Evolutionary conservation across 202 grass and related monocot genomes (phyloP), one percentile per base, ranked within the genome.

Genomic region (Musa balbisiana): DNA sequence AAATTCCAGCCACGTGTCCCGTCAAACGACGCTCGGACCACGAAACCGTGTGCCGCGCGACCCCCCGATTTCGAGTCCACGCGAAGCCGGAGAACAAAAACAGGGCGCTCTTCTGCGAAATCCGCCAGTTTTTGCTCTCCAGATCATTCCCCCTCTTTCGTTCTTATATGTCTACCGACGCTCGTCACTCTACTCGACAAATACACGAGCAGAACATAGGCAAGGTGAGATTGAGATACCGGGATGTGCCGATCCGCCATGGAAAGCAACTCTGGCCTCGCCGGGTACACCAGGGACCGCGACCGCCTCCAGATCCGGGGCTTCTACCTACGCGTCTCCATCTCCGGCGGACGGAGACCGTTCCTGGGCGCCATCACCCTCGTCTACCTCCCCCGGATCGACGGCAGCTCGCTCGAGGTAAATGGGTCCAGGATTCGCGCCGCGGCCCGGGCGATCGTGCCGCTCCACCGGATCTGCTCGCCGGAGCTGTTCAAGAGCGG

Each of bases 271-370:
- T 43, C 14, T 80, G 64, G 62, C 81, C 17, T 53, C 56, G 59
- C 8, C 74, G 24, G 53, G 19, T 66, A 43, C 3, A 14, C 10
- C 3, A 3, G 29, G 13, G 22, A 49, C 10, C 2, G 49, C 17
- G 54, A 83, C 22, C 76, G 67, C 68, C 83, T 88, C 76, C 29
- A 78, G 68, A 67, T 86, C 69, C 84, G 81, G 16, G 69, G 76
- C 0, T 80, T 92, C 87, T 89, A 83, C 84, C 80, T 92, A 82
- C 80, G 80, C 74, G 73, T 92, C 9, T 68, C 80, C 13, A 29
- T 72, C 49, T 0, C 62, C 0, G 74, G 63, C 21, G 69, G 20
- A 20, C 49, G 76, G 1, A 24, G 3, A 12, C 50, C 20, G 51
- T 49, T 79, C 3, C 72, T 73, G 3, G 24, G 68, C 15, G 72